Percentiles rank a stretch among this genome's conserved stretches.
Evolutionary conservation across 495 filamentous ascomycete genomes (phyloP).

Genomic region (Xeromyces bisporus): DNA sequence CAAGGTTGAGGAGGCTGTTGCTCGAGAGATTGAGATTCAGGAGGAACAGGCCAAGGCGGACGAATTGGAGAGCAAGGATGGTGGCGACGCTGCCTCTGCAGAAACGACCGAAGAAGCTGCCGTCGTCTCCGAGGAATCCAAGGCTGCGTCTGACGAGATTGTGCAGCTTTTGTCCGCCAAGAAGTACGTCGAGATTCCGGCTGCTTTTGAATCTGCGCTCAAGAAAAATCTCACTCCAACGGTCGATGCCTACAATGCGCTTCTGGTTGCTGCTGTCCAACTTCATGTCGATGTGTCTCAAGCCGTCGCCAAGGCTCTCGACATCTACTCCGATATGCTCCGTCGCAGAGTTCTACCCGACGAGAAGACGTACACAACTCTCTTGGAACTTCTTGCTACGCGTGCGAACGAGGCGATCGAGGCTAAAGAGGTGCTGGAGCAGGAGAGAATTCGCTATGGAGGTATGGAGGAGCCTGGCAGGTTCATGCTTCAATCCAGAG

Average conservation of each 20-base stretch:
- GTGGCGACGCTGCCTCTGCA: constrained; percentile 15
- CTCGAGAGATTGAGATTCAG: constrained; percentile 41
- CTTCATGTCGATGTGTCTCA: constrained; percentile 53
- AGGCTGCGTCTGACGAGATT: constrained; percentile 57
- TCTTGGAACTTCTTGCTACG: constrained; percentile 64
- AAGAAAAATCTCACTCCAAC: constrained; percentile 60
- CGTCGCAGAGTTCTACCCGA: constrained; percentile 66
- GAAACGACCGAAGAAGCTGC: constrained; percentile 11
- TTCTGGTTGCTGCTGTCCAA: constrained; percentile 66
- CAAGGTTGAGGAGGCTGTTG: constrained; percentile 47
- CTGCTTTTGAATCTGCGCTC: constrained; percentile 75
- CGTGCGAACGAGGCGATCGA: constrained; percentile 57
- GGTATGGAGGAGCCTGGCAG: constrained; percentile 72
- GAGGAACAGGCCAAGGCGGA: constrained; percentile 30
- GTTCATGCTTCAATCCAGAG: constrained; percentile 78
- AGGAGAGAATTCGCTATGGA: constrained; percentile 61
- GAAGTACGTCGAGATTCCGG: constrained; percentile 71
- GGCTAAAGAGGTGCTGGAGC: constrained; percentile 53
- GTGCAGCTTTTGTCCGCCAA: constrained; percentile 47
- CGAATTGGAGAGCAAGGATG: constrained; percentile 17
- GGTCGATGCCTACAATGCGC: constrained; percentile 72
- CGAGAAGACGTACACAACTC: constrained; percentile 66
- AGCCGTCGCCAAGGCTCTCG: constrained; percentile 73
- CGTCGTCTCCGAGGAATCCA: constrained; percentile 33
- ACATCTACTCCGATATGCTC: constrained; percentile 94